phyloP scores from a whole-genome alignment of 176 grass and related monocot genomes.

The Aegilops umbellulata region DNA sequence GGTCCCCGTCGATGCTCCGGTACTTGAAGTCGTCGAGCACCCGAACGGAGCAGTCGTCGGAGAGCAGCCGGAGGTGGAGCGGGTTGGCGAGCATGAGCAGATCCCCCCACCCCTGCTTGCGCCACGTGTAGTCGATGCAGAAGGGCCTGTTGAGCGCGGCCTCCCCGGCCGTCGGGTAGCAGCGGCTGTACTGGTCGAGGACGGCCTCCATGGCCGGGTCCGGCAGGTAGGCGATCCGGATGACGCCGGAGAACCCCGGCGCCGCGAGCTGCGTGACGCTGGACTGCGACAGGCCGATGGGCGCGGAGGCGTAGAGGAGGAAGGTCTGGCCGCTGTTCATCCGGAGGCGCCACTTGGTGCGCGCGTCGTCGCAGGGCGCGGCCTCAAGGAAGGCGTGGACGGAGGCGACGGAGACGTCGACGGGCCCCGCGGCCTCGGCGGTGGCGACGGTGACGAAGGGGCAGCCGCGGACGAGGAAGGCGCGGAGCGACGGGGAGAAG shows the following conservation, averaged over 20 bases:
- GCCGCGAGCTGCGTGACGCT: slow-evolving; percentile 51
- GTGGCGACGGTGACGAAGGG: slow-evolving; percentile 78
- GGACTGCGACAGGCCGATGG: slow-evolving; percentile 44
- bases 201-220: slow-evolving; percentile 54
- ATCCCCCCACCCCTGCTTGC: slow-evolving; percentile 65
- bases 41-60: slow-evolving; percentile 23
- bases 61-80: slow-evolving; percentile 77
- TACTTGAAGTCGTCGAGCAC: slow-evolving; percentile 76
- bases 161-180: slow-evolving; percentile 70
- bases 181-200: slow-evolving; percentile 72
- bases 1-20: slow-evolving; percentile 91
- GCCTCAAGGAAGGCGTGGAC: slow-evolving; percentile 75
- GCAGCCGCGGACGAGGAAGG: slow-evolving; percentile 77
- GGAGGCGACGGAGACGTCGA: slow-evolving; percentile 62
- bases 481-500: slow-evolving; percentile 59
- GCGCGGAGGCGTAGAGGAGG: slow-evolving; percentile 72
- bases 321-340: slow-evolving; percentile 96
- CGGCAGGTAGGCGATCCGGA: slow-evolving; percentile 68
- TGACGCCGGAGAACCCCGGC: slow-evolving; percentile 44
- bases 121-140: slow-evolving; percentile 80
- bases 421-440: slow-evolving; percentile 8
- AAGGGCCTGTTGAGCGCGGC: slow-evolving; percentile 58
- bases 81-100: slow-evolving; percentile 89
- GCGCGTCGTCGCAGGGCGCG: slow-evolving; percentile 31
- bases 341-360: slow-evolving; percentile 69